Evolutionary conservation across 1,284 basidiomycete species (phyloP), one percentile per base, ranked within the genome.

Genomic region (Mycena citricolor): DNA sequence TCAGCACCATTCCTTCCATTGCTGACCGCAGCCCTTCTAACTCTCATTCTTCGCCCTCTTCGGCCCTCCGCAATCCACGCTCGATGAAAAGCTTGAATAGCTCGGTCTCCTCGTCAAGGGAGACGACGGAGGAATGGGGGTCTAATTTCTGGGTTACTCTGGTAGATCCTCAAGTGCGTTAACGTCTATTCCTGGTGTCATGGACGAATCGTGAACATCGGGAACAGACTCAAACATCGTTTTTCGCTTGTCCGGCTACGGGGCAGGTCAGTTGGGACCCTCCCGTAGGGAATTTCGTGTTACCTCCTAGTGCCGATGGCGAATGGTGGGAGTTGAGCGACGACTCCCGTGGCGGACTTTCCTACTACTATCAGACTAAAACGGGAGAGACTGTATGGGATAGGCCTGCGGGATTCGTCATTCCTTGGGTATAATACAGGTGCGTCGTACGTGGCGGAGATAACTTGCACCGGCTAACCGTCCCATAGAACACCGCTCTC

Each of bases 321-420:
- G 91, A 95, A 62, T 97, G 93, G 93, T 95, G 93, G 91, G 92
- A 97, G 64, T 76, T 97, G 52, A 73, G 76, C 32, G 93, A 95
- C 63, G 83, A 89, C 26, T 76, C 80, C 23, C 74, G 85, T 29
- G 46, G 81, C 41, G 85, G 86, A 26, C 70, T 93, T 45, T 83
- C 88, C 11, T 97, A 97, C 64, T 97, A 93, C 66, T 94, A 94
- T 67, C 91, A 90, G 59, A 97, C 93, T 1, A 82, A 88, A 61
- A 85, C 88, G 1, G 83, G 83, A 4, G 84, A 89, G 57, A 94
- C 91, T 3, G 84, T 88, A 25, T 97, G 94, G 94, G 87, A 88
- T 44, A 78, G 86, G 21, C 94, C 94, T 5, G 66, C 71, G 8
- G 34, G 41, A 13, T 92, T 95, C 61, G 86, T 97, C 24, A 94